Evolutionary conservation across 495 filamentous ascomycete species (phyloP), one percentile per base, ranked within the genome.

Genomic region (Daldinia vernicosa): DNA sequence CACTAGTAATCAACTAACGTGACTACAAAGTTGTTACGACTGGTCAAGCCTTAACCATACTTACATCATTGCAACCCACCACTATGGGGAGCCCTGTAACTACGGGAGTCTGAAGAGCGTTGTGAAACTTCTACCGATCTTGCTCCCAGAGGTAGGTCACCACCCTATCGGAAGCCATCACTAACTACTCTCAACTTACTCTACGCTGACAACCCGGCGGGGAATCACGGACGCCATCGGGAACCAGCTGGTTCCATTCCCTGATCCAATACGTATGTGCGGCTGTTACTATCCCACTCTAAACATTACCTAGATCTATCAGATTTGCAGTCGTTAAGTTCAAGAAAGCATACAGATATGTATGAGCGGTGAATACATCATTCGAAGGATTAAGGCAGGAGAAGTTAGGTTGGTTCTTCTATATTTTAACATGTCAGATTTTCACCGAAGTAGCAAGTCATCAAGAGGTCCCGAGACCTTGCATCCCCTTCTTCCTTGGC

Each of bases 91-190:
- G 55, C 39, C 60, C 55, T 69, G 65, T 50, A 68, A 64, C 70
- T 24, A 33, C 60, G 54, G 60, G 55, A 72, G 60, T 72, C 60
- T 68, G 70, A 72, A 60, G 65, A 60, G 56, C 33, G 54, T 58
- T 50, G 61, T 69, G 70, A 69, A 73, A 73, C 70, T 61, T 19
- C 33, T 54, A 67, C 61, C 43, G 47, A 65, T 56, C 60, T 65
- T 61, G 33, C 65, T 56, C 65, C 70, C 65, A 72, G 64, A 72
- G 60, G 67, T 69, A 64, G 33, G 60, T 60, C 60, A 61, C 55
- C 22, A 30, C 15, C 60, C 60, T 51, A 63, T 60, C 64, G 24
- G 56, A 51, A 56, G 22, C 51, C 12, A 9, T 35, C 35, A 27
- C 50, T n/a, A 7, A 64, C 19, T 40, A 3, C 19, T 45, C 15